Conservation (phyloP, 768 basidiomycete species). For the Punctularia strigosozonata region DNA sequence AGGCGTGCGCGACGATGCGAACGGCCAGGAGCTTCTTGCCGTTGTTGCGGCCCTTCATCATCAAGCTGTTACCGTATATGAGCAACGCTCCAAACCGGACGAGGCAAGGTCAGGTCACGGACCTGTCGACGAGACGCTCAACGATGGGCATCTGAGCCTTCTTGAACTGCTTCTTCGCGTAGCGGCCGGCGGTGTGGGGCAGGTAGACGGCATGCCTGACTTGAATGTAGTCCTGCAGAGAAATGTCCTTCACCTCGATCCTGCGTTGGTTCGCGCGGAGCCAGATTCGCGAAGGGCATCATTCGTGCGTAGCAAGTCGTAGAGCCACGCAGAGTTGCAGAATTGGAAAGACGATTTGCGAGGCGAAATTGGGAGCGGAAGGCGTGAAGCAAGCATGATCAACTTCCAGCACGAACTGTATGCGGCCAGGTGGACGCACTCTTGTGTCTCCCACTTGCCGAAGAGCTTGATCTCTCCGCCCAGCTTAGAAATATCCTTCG, state of each 20-base stretch:
- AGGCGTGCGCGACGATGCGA: constrained; percentile 98
- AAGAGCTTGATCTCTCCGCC: constrained; percentile 91
- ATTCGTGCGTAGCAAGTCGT: not conserved
- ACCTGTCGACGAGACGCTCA: constrained; percentile 97
- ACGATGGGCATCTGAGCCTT: constrained; percentile 99
- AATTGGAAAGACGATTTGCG: constrained; percentile 1
- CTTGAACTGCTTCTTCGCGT: constrained; percentile 99
- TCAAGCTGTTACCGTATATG: constrained; percentile 45
- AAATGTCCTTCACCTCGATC: constrained; percentile 99
- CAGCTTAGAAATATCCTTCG: constrained; percentile 71
- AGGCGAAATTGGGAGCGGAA: constrained; percentile 1
- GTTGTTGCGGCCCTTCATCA: constrained; percentile 99
- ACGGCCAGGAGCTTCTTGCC: constrained; percentile 99
- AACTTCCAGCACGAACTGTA: constrained; percentile 1
- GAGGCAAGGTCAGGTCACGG: constrained; percentile 15
- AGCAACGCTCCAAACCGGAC: not conserved
- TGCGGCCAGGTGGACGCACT: constrained; percentile 45
- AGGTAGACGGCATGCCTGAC: constrained; percentile 95
- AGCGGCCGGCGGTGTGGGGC: constrained; percentile 98
- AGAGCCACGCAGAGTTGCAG: not conserved
- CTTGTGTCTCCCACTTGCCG: constrained; percentile 97
- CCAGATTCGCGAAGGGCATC: not conserved
- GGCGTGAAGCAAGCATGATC: constrained; percentile 2
- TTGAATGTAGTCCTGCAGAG: constrained; percentile 98
- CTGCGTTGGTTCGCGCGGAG: constrained; percentile 24